These are phyloP conservation scores for Fusarium tanahbumbuense DNA, from an alignment of 2,329 filamentous ascomycete genomes.

Conservation along the genomic window DNA sequence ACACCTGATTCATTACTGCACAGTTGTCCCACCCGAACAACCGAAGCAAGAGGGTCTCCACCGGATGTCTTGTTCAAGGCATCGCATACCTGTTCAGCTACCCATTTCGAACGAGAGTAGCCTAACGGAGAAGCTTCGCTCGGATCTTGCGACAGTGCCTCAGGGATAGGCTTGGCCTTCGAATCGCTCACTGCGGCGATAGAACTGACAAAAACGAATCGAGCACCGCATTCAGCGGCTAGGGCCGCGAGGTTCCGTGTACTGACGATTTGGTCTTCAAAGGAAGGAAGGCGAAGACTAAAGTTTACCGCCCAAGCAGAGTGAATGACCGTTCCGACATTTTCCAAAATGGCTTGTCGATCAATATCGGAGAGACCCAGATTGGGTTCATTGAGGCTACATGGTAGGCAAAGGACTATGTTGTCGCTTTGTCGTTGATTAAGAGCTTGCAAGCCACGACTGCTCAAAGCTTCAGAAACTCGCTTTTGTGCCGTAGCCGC, in stretches of 20 bases:
- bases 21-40: conserved; percentile 63
- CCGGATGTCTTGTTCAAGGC: conserved; percentile 1
- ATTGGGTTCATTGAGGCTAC: neutral
- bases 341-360: neutral
- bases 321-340: conserved; percentile 55
- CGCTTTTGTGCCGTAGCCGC: conserved; percentile 11
- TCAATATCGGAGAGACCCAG: conserved; percentile 19
- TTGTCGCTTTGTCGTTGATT: neutral
- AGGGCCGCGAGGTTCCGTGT: conserved; percentile 58
- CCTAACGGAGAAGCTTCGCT: conserved; percentile 53
- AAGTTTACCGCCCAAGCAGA: conserved; percentile 68
- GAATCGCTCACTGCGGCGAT: conserved; percentile 57
- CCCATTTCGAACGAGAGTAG: conserved; percentile 57
- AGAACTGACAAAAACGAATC: conserved; percentile 64
- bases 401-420: conserved; percentile 37
- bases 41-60: conserved; percentile 32
- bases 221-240: conserved; percentile 39
- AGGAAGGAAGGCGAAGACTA: conserved; percentile 61
- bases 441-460: conserved; percentile 7
- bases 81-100: conserved; percentile 54
- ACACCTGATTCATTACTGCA: conserved; percentile 60
- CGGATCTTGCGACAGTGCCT: conserved; percentile 41
- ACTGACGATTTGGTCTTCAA: conserved; percentile 62
- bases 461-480: conserved; percentile 24
- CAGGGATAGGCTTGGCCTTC: conserved; percentile 48